phyloP scores from a whole-genome alignment of 257 asterid genomes.

The Apocynum venetum region DNA sequence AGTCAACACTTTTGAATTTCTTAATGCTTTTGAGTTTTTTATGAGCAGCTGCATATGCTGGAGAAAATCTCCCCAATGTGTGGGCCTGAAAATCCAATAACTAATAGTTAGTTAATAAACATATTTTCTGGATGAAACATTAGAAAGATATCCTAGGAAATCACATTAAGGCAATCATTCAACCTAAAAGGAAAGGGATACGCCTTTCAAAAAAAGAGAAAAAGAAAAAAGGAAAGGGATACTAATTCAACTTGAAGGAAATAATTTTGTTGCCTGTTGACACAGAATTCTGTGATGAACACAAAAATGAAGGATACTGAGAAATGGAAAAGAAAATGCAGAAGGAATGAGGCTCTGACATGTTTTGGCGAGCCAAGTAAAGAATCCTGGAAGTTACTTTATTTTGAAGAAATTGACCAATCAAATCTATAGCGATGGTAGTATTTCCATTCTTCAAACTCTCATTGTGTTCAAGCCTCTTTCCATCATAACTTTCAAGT shows the following conservation, averaged over 20 bases:
- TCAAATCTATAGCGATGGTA: slow-evolving; percentile 62
- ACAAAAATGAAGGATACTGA: background rate
- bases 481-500: slow-evolving; percentile 35
- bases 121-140: background rate
- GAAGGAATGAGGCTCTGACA: slow-evolving; percentile 61
- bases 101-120: background rate
- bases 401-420: slow-evolving; percentile 61
- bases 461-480: slow-evolving; percentile 45
- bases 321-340: slow-evolving; percentile 8
- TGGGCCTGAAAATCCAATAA: slow-evolving; percentile 43
- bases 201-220: too few species aligned
- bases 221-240: background rate
- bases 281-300: background rate
- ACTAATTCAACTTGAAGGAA: background rate
- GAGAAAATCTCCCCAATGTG: slow-evolving; percentile 62
- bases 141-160: slow-evolving; percentile 5
- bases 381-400: slow-evolving; percentile 85
- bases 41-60: slow-evolving; percentile 60
- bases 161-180: background rate
- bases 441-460: slow-evolving; percentile 53
- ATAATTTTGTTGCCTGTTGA: background rate
- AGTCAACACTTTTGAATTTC: slow-evolving; percentile 39
- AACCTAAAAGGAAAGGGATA: background rate
- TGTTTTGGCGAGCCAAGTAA: slow-evolving; percentile 89
- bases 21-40: slow-evolving; percentile 59